These are phyloP conservation scores for Papiliotrema flavescens DNA, from an alignment of 1,284 basidiomycete genomes.

Conservation along the genomic window DNA sequence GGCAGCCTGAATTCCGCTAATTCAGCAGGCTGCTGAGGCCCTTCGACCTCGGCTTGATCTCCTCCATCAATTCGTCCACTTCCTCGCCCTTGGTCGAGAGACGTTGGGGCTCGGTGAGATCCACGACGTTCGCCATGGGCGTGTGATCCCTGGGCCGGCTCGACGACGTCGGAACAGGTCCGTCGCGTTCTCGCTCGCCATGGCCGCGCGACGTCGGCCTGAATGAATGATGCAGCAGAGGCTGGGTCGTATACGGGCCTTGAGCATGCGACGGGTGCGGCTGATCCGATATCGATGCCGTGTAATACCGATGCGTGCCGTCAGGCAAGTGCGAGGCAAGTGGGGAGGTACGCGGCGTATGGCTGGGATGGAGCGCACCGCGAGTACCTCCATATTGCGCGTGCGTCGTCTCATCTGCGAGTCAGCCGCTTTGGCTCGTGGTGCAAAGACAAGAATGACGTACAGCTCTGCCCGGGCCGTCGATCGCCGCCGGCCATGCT, in stretches of 20 bases:
- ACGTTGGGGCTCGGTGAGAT: not conserved
- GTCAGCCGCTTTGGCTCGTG: not conserved
- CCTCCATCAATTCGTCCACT: constrained; percentile 3
- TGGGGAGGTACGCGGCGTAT: not conserved
- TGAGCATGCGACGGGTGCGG: no score
- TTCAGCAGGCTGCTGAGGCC: constrained; percentile 1
- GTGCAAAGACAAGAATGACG: not conserved
- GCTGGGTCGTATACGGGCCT: not conserved
- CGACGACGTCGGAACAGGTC: not conserved
- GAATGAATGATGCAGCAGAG: not conserved
- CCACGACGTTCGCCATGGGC: not conserved
- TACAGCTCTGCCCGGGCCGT: not conserved
- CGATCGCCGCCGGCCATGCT: constrained; percentile 10
- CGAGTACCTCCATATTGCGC: not conserved
- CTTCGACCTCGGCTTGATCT: not conserved
- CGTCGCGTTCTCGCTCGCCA: not conserved
- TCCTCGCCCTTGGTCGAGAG: not conserved
- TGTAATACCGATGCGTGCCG: no score
- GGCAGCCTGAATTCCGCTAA: not conserved
- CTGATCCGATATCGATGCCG: no score
- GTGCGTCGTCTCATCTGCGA: not conserved
- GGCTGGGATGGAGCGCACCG: not conserved
- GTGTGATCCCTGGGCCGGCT: not conserved
- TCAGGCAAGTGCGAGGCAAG: not conserved
- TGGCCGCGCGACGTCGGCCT: not conserved